These are phyloP conservation scores for Paspalum vaginatum DNA, from an alignment of 176 grass and related monocot species.

Conservation along the genomic window DNA sequence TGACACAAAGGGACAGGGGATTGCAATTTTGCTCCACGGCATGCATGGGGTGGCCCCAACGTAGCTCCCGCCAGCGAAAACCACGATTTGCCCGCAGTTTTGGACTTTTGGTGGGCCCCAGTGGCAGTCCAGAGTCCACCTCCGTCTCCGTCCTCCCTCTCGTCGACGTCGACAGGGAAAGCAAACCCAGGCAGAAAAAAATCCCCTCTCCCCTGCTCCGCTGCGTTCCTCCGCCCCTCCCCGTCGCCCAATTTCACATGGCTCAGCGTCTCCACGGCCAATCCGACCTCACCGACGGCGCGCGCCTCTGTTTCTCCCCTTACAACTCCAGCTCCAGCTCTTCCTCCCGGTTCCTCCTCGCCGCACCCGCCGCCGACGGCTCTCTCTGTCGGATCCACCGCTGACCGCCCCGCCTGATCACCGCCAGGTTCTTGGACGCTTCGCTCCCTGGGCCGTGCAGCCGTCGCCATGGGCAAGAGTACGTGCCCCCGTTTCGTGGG, in stretches of 20 bases:
- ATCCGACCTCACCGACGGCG: constrained; percentile 12
- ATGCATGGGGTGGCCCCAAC: too few species aligned
- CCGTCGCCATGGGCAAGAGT: constrained; percentile 38
- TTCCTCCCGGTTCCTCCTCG: constrained; percentile 22
- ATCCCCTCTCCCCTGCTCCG: not conserved
- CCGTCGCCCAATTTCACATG: constrained; percentile 39
- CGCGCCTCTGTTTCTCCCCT: constrained; percentile 3
- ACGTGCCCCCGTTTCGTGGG: not conserved
- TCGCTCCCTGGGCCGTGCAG: not conserved
- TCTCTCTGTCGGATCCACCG: constrained; percentile 23
- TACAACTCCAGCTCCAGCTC: constrained; percentile 21
- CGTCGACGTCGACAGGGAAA: constrained; percentile 3
- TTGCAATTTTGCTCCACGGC: too few species aligned
- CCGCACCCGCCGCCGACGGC: constrained; percentile 24
- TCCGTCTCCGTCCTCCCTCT: not conserved
- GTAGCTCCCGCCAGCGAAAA: too few species aligned
- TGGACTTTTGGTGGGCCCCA: too few species aligned
- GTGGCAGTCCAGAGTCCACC: too few species aligned
- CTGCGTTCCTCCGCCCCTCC: not conserved
- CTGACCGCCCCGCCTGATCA: constrained; percentile 14
- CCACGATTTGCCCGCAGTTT: too few species aligned
- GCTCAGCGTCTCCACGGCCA: constrained; percentile 43
- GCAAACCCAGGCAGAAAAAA: not conserved
- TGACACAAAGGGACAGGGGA: too few species aligned
- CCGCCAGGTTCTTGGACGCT: not conserved